Evolutionary conservation across 192 early-diverging fungal genomes (phyloP).

Genomic region (Mortierella alpina): DNA sequence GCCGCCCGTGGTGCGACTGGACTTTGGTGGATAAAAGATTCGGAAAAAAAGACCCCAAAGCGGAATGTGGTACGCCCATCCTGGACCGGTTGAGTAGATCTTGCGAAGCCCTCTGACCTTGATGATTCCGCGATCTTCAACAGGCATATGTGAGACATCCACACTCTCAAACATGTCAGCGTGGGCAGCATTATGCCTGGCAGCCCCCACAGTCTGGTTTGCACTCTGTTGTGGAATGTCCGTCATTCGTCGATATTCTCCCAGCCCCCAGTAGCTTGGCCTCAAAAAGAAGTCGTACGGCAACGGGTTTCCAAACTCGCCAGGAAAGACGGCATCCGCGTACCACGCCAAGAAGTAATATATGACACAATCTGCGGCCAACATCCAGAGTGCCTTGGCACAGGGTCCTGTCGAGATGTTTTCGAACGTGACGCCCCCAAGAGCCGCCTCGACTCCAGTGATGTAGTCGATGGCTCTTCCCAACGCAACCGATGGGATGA

Average conservation of each 20-base stretch:
- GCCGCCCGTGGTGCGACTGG: conserved; percentile 20
- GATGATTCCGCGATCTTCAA: conserved; percentile 40
- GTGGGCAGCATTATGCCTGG: background rate
- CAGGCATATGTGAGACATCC: conserved; percentile 36
- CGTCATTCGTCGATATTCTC: conserved; percentile 11
- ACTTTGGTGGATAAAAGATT: conserved; percentile 32
- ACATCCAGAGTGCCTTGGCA: conserved; percentile 43
- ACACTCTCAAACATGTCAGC: conserved; percentile 50
- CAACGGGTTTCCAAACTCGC: conserved; percentile 38
- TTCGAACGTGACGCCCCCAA: conserved; percentile 42
- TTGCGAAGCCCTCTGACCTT: conserved; percentile 35
- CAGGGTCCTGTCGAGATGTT: conserved; percentile 34
- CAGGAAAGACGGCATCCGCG: conserved; percentile 57
- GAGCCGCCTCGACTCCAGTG: conserved; percentile 37
- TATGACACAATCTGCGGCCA: conserved; percentile 46
- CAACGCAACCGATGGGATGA: conserved; percentile 46
- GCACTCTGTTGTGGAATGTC: background rate
- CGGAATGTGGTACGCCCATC: conserved; percentile 30
- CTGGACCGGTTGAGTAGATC: conserved; percentile 13
- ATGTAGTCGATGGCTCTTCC: conserved; percentile 53
- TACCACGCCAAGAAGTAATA: conserved; percentile 62
- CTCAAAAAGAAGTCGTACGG: conserved; percentile 56
- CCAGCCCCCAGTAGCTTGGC: conserved; percentile 55
- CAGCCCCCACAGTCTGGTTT: background rate
- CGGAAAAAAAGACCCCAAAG: conserved; percentile 24